Percentiles rank a stretch among this genome's conserved stretches.
phyloP scores from a whole-genome alignment of 257 asterid genomes.

The Nicotiana undulata region DNA sequence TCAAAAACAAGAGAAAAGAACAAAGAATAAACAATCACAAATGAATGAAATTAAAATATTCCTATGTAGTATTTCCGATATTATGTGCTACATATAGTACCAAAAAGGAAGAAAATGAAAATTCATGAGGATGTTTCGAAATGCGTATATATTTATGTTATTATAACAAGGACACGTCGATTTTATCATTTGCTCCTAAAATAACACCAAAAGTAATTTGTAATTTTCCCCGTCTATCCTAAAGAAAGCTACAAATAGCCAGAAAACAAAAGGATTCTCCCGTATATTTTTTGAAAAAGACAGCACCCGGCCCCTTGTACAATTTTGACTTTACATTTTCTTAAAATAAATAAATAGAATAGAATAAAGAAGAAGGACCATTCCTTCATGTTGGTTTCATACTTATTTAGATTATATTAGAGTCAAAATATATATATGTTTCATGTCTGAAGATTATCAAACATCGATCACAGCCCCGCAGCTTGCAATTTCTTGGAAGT shows the following conservation, averaged over 20 bases:
- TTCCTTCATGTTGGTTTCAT: slow-evolving; percentile 17
- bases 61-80: not conserved
- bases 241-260: slow-evolving; percentile 12
- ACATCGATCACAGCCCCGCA: slow-evolving; percentile 31
- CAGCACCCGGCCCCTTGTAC: not conserved
- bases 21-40: not conserved
- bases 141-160: not conserved
- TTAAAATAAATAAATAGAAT: not conserved
- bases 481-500: slow-evolving; percentile 26
- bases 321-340: slow-evolving; percentile 12
- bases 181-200: not conserved
- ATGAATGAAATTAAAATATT: slow-evolving; percentile 6
- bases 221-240: not conserved
- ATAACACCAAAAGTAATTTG: not conserved
- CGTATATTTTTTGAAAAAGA: slow-evolving; percentile 18
- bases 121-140: not conserved
- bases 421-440: slow-evolving; percentile 34
- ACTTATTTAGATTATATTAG: slow-evolving; percentile 7
- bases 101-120: not conserved
- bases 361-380: not conserved
- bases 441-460: slow-evolving; percentile 6
- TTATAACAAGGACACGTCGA: not conserved
- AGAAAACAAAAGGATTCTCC: slow-evolving; percentile 14
- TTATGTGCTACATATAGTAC: too few species aligned
- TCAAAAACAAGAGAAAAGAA: not conserved